Percentiles rank a stretch among this genome's conserved stretches.
Conservation (phyloP, 2,329 filamentous ascomycete species). For the Acrocalymma vagum region DNA sequence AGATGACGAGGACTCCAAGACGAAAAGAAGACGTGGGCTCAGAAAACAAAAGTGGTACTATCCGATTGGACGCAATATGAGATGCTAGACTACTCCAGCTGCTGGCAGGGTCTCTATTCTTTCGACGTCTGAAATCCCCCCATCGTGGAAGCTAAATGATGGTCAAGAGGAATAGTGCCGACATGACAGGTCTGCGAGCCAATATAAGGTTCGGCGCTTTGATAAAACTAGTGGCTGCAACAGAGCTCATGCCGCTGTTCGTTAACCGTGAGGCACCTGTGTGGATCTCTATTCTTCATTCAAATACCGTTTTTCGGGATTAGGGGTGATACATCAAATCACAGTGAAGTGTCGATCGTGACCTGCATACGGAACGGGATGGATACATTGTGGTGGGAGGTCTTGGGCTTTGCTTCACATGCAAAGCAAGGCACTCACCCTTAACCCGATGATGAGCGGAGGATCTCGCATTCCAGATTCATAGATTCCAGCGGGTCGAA, state of each 20-base stretch:
- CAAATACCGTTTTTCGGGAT: neutral
- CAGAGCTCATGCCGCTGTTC: slow-evolving; percentile 1
- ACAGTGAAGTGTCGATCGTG: slow-evolving; percentile 6
- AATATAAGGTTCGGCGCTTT: too few species aligned
- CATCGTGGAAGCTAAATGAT: too few species aligned
- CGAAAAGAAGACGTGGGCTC: too few species aligned
- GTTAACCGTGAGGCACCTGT: neutral
- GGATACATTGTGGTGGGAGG: slow-evolving; percentile 9
- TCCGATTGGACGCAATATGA: too few species aligned
- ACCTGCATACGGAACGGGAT: slow-evolving; percentile 18
- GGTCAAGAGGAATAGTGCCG: too few species aligned
- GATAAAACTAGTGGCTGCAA: too few species aligned
- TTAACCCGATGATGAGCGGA: slow-evolving; percentile 13
- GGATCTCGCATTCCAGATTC: neutral
- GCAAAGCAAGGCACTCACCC: slow-evolving; percentile 8
- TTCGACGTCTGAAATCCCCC: too few species aligned
- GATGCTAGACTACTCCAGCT: too few species aligned
- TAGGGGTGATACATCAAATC: slow-evolving; percentile 6
- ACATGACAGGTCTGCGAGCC: too few species aligned
- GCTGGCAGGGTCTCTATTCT: too few species aligned
- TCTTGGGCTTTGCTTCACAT: slow-evolving; percentile 5
- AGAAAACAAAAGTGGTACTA: too few species aligned
- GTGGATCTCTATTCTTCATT: neutral
- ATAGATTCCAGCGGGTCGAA: neutral
- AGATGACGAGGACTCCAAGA: too few species aligned